Percentiles rank a stretch among this genome's conserved stretches.
These are phyloP conservation scores for Pseudovirgaria hyperparasitica DNA, from an alignment of 2,329 filamentous ascomycete genomes.

Conservation along the genomic window DNA sequence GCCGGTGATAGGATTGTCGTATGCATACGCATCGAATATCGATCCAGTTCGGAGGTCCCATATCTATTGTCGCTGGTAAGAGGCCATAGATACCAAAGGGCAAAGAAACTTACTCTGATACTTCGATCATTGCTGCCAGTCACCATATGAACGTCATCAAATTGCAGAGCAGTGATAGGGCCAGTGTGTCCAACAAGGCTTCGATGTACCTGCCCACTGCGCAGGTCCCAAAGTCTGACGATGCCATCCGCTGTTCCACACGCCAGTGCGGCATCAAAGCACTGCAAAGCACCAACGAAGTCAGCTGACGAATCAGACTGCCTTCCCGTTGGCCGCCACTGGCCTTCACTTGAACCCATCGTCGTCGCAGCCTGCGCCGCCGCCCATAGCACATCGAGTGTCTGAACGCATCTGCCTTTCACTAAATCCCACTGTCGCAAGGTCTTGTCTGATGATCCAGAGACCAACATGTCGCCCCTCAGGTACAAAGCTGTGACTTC, in stretches of 20 bases:
- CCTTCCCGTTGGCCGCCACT: constrained; percentile 63
- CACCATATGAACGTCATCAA: constrained; percentile 89
- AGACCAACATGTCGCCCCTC: constrained; percentile 77
- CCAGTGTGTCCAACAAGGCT: constrained; percentile 93
- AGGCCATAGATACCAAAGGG: constrained; percentile 3
- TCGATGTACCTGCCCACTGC: constrained; percentile 92
- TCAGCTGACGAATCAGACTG: constrained; percentile 58
- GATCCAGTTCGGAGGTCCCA: constrained; percentile 96
- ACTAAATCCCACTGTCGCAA: constrained; percentile 94
- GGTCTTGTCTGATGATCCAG: constrained; percentile 94
- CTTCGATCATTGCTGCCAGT: constrained; percentile 88
- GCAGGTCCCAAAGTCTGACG: constrained; percentile 91
- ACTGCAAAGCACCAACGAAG: constrained; percentile 89
- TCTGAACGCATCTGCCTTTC: constrained; percentile 95
- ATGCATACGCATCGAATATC: constrained; percentile 91
- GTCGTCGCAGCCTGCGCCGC: constrained; percentile 75
- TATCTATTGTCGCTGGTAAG: constrained; percentile 53
- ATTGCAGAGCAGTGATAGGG: constrained; percentile 86
- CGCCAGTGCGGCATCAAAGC: constrained; percentile 88
- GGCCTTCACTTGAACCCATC: constrained; percentile 42
- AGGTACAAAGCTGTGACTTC: constrained; percentile 93
- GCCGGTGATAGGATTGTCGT: constrained; percentile 79
- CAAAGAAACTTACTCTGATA: constrained; percentile 59
- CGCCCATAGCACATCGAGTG: constrained; percentile 94
- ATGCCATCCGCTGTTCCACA: constrained; percentile 96